Evolutionary conservation across 768 basidiomycete genomes (phyloP).

Genomic region (Leccinum arenicola): DNA sequence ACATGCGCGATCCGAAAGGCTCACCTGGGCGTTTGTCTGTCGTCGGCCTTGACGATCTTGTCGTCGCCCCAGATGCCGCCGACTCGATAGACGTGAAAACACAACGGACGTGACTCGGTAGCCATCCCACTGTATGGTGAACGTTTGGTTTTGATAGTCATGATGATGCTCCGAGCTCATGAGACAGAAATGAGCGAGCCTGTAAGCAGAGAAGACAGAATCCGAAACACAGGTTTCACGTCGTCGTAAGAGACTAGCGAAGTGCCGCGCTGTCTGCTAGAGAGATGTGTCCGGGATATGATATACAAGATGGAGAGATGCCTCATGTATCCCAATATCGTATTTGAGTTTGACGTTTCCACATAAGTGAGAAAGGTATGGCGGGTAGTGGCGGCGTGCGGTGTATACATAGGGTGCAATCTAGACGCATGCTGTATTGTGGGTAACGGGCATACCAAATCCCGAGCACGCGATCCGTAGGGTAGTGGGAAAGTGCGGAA

Average conservation of each 20-base stretch:
- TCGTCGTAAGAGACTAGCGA: neutral
- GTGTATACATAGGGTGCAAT: neutral
- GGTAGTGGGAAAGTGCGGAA: neutral
- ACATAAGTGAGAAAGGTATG: neutral
- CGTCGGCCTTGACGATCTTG: conserved; percentile 28
- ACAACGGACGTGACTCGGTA: conserved; percentile 8
- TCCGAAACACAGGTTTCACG: conserved; percentile 5
- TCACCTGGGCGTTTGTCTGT: conserved; percentile 26
- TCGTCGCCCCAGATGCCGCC: conserved; percentile 30
- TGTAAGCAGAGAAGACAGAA: neutral
- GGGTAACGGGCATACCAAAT: neutral
- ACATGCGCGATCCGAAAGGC: neutral
- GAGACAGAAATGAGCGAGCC: neutral
- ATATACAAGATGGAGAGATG: neutral
- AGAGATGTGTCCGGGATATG: neutral
- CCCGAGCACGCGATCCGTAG: neutral
- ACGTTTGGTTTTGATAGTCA: neutral
- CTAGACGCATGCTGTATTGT: neutral
- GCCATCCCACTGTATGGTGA: conserved; percentile 2
- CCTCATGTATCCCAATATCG: neutral
- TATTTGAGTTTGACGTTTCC: neutral
- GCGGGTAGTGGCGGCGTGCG: neutral
- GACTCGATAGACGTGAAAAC: conserved; percentile 28
- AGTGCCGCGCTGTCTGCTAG: neutral
- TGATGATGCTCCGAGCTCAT: neutral